Evolutionary conservation across 331 rosid species (phyloP), one percentile per base, ranked within the genome.

Genomic region (Arachis monticola): DNA sequence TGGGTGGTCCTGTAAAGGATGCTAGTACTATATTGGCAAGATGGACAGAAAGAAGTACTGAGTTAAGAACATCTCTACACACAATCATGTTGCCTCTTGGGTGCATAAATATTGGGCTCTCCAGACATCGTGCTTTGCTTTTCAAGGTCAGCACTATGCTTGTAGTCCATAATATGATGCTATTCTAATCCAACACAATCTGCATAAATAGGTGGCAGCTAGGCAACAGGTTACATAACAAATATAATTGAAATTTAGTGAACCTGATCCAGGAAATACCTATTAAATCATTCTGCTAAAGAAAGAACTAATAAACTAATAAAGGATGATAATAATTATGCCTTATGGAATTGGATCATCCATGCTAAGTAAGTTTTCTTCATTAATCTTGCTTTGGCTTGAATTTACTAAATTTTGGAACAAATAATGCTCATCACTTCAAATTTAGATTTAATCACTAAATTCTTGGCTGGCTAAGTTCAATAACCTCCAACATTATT

Each of bases 1-100:
- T 94, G 99, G 99, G 99, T 44, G 99, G 99, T 70, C 88, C 99
- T 78, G 99, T 94, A 73, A 92, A 86, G 85, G 96, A 94, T 80
- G 96, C 99, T 69, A 90, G 86, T 86, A 73, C 85, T 52, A 82
- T 92, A 82, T 69, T 87, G 73, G 91, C 93, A 8, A 83, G 85
- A 83, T 94, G 99, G 99, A 92, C 88, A 79, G 99, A 94, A 79
- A 88, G 86, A 83, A 90, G 91, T 73, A 83, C 89, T 63, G 96
- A 92, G 80, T 82, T 89, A 80, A 89, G 93, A 85, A 81, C 91
- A 61, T 86, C 96, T 46, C 88, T 90, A 51, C 91, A 81, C 78
- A 92, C 97, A 69, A 86, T 89, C 77, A 87, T 94, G 65, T 81
- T 92, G 78, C 99, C 99, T 56, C 87, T 94, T 72, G 99, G 99